Conservation (phyloP, 208 protist species). For the Leptomonas seymouri region DNA sequence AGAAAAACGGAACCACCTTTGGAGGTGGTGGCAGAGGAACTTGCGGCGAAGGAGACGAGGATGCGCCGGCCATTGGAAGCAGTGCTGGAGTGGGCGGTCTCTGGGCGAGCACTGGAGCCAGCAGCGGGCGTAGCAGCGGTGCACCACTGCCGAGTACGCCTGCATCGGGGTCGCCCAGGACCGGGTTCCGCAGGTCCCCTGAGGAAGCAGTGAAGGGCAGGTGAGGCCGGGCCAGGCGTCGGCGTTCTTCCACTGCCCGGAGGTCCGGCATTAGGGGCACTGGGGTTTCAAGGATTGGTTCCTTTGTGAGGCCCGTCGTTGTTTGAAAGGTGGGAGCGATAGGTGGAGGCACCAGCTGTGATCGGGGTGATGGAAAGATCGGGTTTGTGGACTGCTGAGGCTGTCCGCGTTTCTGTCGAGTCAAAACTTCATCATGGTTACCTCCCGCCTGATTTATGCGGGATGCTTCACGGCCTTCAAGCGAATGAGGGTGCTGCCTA, state of each 20-base stretch:
- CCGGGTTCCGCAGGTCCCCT: neutral
- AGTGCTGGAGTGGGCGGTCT: constrained; percentile 9
- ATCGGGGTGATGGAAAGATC: neutral
- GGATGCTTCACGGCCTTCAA: neutral
- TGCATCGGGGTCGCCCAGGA: neutral
- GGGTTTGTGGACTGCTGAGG: neutral
- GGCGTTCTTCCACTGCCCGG: constrained; percentile 13
- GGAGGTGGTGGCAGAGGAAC: neutral
- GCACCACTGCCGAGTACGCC: constrained; percentile 1
- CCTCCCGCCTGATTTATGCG: neutral
- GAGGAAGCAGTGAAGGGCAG: neutral
- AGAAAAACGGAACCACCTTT: constrained; percentile 8
- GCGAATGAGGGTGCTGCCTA: neutral
- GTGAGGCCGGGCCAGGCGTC: constrained; percentile 2
- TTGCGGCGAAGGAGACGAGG: neutral
- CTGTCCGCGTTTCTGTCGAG: neutral
- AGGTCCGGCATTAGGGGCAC: neutral
- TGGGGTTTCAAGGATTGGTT: neutral
- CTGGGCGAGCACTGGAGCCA: neutral
- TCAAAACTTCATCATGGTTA: too few relatives aligned
- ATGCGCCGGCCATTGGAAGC: neutral
- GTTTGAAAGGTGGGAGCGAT: neutral
- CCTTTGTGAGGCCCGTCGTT: neutral
- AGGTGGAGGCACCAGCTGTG: neutral
- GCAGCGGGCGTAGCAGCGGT: neutral